Base-by-base conservation (phyloP, 2,329 filamentous ascomycete species). In the Dryadomyces sulphureus region DNA sequence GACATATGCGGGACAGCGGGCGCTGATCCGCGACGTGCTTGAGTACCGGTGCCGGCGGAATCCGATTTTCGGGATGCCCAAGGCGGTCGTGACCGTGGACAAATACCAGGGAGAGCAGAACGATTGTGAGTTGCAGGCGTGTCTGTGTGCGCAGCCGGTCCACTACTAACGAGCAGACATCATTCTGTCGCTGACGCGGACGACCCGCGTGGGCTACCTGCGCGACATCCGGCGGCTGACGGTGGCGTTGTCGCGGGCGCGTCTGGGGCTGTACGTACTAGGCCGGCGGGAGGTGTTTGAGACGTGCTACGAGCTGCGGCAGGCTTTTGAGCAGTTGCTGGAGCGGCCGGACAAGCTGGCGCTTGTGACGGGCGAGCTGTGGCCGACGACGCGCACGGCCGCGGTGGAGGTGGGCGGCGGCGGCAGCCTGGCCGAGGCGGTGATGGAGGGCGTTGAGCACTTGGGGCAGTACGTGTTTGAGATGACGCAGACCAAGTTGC, bases 31-130 rank as follows among this genome's bases (percentile, higher is more conserved):
- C 55, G 90, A 98, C 61, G 87, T 98, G 4, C 65, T 98, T 44
- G 68, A 67, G 14, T 85, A 93, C 59, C 75, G 92, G 48, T 98
- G 92, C 62, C 81, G 79, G 34, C 82, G 77, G 55, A 93, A 88
- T 55, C 67, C 79, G 2, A 67, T 96, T 19, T 98, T 98, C 63
- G 89, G 90, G 8, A 67, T 94, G 62, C 92, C 92, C 17, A 84
- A 81, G 62, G 81, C 84, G 45, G 86, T 98, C 24, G 89, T 86
- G 4, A 98, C 93, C 5, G 90, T 98, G 52, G 92, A 98, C 67
- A 95, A 94, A 62, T 98, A 96, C 58, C 92, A 98, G 67, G 93
- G 92, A 60, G 92, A 98, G 69, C 92, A 98, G 65, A 98, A 98
- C 63, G 92, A 98, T 59, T 96, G 86, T 92, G 72, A 72, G 84